phyloP scores from a whole-genome alignment of 306 rosid genomes.

The Lupinus albus region DNA sequence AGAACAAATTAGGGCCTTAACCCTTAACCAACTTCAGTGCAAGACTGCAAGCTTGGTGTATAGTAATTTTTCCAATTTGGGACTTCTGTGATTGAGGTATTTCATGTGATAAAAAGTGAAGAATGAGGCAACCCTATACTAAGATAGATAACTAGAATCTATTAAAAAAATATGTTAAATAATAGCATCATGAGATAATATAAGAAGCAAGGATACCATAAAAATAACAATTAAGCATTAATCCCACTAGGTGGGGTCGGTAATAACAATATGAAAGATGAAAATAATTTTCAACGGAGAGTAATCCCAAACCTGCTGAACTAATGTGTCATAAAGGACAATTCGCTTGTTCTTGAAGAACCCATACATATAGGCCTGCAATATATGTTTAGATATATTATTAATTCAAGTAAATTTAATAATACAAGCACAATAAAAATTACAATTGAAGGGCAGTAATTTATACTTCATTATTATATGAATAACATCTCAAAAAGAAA shows the following conservation, averaged over 20 bases:
- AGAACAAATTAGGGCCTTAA: background rate
- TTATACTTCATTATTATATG: background rate
- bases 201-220: too few species aligned
- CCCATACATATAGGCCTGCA: constrained; percentile 99
- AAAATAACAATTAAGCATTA: too few species aligned
- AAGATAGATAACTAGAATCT: too few species aligned
- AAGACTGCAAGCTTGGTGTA: background rate
- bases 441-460: background rate
- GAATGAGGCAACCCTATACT: too few species aligned
- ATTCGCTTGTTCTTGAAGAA: constrained; percentile 97
- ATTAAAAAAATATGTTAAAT: too few species aligned
- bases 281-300: constrained; percentile 3
- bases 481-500: background rate
- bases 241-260: too few species aligned
- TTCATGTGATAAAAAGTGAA: background rate
- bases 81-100: background rate
- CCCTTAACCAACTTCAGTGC: background rate
- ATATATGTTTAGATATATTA: constrained; percentile 37
- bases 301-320: constrained; percentile 78
- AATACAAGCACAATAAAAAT: constrained; percentile 18
- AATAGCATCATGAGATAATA: too few species aligned
- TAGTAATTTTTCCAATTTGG: background rate
- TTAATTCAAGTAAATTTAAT: constrained; percentile 1
- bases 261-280: constrained; percentile 19
- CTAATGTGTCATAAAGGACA: constrained; percentile 92